phyloP scores from a whole-genome alignment of 1,284 basidiomycete species.

The Amylostereum chailletii region DNA sequence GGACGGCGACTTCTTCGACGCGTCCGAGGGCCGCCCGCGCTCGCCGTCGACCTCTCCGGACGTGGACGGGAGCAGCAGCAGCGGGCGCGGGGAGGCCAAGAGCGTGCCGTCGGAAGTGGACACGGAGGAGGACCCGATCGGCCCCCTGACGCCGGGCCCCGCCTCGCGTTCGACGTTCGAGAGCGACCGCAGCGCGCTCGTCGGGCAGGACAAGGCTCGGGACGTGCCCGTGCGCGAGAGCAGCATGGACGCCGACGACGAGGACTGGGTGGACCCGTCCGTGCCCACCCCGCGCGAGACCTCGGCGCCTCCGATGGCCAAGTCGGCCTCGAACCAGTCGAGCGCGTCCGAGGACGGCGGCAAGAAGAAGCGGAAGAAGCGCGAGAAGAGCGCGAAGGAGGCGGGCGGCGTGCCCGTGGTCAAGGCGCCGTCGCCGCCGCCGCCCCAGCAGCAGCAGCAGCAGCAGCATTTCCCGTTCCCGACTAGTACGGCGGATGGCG shows the following conservation, averaged over 20 bases:
- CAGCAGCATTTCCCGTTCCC: constrained; percentile 54
- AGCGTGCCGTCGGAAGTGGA: constrained; percentile 43
- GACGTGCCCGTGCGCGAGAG: constrained; percentile 16
- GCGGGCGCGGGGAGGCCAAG: constrained; percentile 12
- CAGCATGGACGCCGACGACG: constrained; percentile 46
- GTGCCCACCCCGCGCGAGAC: constrained; percentile 25
- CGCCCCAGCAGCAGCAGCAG: background rate
- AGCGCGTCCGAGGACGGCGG: constrained; percentile 13
- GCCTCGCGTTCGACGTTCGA: constrained; percentile 34
- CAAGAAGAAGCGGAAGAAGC: constrained; percentile 18
- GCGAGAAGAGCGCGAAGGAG: constrained; percentile 10
- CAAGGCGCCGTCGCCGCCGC: constrained; percentile 11
- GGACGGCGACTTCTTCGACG: constrained; percentile 37
- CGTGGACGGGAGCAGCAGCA: constrained; percentile 23
- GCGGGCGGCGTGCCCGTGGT: constrained; percentile 11
- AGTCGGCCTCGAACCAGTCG: constrained; percentile 16
- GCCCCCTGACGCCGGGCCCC: constrained; percentile 56
- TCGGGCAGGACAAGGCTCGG: constrained; percentile 21
- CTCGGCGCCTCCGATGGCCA: constrained; percentile 24
- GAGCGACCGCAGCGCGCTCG: constrained; percentile 12
- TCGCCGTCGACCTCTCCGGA: constrained; percentile 30
- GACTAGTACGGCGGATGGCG: constrained; percentile 31
- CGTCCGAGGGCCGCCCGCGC: constrained; percentile 18
- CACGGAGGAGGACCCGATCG: constrained; percentile 60
- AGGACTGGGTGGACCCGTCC: constrained; percentile 56